phyloP scores from a whole-genome alignment of 768 basidiomycete genomes.

The Ramaria rubella region DNA sequence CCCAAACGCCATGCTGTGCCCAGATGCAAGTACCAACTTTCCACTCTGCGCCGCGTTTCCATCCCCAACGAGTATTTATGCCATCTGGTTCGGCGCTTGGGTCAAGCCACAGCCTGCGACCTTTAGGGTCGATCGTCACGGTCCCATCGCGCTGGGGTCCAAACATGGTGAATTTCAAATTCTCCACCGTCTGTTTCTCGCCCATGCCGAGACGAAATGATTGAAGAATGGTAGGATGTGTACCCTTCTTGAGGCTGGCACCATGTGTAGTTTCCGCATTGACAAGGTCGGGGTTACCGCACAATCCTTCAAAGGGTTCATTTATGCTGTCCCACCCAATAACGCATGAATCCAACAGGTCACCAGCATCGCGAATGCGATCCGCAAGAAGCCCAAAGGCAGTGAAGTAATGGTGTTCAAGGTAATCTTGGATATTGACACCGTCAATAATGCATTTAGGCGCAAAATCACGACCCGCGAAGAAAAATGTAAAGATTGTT shows the following conservation, averaged over 20 bases:
- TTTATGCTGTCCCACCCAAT: constrained; percentile 98
- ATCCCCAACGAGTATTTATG: constrained; percentile 69
- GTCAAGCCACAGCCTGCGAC: constrained; percentile 70
- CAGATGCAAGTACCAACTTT: constrained; percentile 73
- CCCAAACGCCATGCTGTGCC: constrained; percentile 90
- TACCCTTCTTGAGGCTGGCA: constrained; percentile 76
- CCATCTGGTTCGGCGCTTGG: constrained; percentile 38
- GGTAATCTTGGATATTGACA: constrained; percentile 85
- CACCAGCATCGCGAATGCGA: constrained; percentile 65
- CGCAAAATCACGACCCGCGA: constrained; percentile 82
- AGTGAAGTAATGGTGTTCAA: constrained; percentile 68
- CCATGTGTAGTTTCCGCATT: constrained; percentile 59
- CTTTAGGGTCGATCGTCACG: constrained; percentile 81
- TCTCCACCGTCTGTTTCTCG: constrained; percentile 68
- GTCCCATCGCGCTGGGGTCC: constrained; percentile 71
- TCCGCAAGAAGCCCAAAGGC: constrained; percentile 75
- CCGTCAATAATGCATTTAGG: constrained; percentile 88
- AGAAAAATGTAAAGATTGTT: constrained; percentile 93
- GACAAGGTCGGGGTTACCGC: constrained; percentile 63
- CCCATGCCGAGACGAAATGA: constrained; percentile 87
- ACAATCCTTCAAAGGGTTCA: constrained; percentile 85
- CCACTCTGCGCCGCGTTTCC: constrained; percentile 70
- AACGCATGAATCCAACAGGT: constrained; percentile 76
- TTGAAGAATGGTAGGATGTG: constrained; percentile 80
- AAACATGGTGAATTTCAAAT: constrained; percentile 71